These are phyloP conservation scores for Zygosaccharomyces siamensis DNA, from an alignment of 805 yeast species.

Conservation along the genomic window DNA sequence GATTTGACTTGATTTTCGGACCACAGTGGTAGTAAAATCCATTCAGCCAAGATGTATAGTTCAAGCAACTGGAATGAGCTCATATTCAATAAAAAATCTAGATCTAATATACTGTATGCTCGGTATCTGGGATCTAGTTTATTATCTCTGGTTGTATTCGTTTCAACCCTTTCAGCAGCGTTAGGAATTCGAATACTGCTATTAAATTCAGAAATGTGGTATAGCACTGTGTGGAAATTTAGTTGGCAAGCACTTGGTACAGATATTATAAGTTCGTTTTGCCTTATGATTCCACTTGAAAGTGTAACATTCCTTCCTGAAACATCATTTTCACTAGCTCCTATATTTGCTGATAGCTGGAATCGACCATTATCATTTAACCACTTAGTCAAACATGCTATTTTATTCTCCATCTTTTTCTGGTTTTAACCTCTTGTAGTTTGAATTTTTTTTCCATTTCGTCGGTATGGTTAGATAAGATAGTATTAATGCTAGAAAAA, in stretches of 20 bases:
- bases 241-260: constrained; percentile 56
- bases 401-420: constrained; percentile 15
- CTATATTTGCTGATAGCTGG: constrained; percentile 39
- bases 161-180: constrained; percentile 4
- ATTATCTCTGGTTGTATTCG: neutral
- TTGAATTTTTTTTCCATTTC: neutral
- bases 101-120: constrained; percentile 33
- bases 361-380: constrained; percentile 27
- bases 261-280: constrained; percentile 45
- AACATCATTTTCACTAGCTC: constrained; percentile 39
- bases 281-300: constrained; percentile 37
- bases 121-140: constrained; percentile 22
- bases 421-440: neutral
- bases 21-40: constrained; percentile 28
- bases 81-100: constrained; percentile 39
- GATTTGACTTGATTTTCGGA: constrained; percentile 30
- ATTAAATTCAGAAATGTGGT: constrained; percentile 39
- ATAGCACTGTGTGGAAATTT: constrained; percentile 50
- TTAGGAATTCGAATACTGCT: constrained; percentile 17
- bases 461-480: neutral
- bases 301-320: constrained; percentile 62
- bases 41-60: constrained; percentile 38
- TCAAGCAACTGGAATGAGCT: constrained; percentile 58
- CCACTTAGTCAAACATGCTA: constrained; percentile 33
- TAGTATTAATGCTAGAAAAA: neutral